Percentiles rank a stretch among this genome's conserved stretches.
phyloP scores from a whole-genome alignment of 306 rosid species.

The Prunus mira region DNA sequence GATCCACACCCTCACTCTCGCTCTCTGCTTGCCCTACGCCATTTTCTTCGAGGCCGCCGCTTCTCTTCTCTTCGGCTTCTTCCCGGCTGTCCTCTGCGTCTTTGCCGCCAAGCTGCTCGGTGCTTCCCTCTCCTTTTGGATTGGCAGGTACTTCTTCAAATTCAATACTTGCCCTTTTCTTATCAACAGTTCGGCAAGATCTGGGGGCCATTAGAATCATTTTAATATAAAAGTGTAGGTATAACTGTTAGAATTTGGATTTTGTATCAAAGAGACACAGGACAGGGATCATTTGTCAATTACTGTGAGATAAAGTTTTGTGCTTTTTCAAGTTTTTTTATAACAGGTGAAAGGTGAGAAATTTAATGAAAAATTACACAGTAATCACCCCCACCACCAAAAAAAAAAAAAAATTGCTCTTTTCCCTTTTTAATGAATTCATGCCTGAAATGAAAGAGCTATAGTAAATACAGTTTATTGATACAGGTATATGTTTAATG shows the following conservation, averaged over 20 bases:
- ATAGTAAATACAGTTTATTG: background rate
- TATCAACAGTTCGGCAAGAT: background rate
- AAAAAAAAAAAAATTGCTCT: background rate
- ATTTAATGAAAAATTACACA: background rate
- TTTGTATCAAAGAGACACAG: background rate
- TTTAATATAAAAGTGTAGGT: background rate
- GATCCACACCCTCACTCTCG: slow-evolving; percentile 64
- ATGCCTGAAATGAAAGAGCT: background rate
- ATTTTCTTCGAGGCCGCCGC: slow-evolving; percentile 82
- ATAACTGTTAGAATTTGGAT: background rate
- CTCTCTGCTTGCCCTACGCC: slow-evolving; percentile 82
- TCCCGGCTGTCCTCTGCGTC: slow-evolving; percentile 70
- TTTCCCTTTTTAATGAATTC: background rate
- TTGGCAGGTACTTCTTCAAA: slow-evolving; percentile 60
- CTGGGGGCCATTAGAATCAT: background rate
- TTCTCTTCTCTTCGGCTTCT: slow-evolving; percentile 78
- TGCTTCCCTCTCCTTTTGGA: slow-evolving; percentile 79
- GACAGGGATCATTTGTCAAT: background rate
- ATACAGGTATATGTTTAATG: background rate
- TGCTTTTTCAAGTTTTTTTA: background rate
- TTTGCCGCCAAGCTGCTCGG: slow-evolving; percentile 86
- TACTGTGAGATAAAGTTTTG: background rate
- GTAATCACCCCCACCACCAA: background rate
- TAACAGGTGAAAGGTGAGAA: background rate
- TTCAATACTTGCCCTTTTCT: background rate